These are phyloP conservation scores for Pichia cactophila DNA, from an alignment of 1,139 yeast species.

Conservation along the genomic window DNA sequence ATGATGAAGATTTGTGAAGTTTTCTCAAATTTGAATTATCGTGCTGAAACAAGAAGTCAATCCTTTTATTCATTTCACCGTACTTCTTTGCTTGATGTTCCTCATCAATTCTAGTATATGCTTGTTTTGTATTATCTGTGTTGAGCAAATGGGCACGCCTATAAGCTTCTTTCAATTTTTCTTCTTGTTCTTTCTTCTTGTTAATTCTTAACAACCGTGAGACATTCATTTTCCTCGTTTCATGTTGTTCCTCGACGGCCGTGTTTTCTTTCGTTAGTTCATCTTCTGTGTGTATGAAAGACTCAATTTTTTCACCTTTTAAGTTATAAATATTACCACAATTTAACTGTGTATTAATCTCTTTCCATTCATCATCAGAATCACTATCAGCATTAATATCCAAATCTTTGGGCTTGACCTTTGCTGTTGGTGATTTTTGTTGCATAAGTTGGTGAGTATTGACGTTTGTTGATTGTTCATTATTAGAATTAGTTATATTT, in stretches of 20 bases:
- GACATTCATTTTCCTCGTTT: constrained; percentile 15
- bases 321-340: constrained; percentile 43
- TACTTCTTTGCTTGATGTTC: constrained; percentile 82
- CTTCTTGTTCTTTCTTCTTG: constrained; percentile 9
- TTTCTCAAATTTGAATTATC: constrained; percentile 26
- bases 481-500: constrained; percentile 3
- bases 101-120: constrained; percentile 84
- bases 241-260: constrained; percentile 5
- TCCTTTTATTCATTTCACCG: constrained; percentile 64
- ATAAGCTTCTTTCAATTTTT: constrained; percentile 7
- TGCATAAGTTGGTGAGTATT: too few relatives aligned
- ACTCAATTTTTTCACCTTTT: constrained; percentile 41
- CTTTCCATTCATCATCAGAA: constrained; percentile 39
- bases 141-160: constrained; percentile 13
- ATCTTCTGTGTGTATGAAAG: constrained; percentile 23
- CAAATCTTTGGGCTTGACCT: constrained; percentile 7
- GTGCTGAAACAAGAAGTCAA: constrained; percentile 68
- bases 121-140: constrained; percentile 28
- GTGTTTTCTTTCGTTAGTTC: constrained; percentile 12
- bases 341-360: constrained; percentile 45
- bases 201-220: constrained; percentile 41
- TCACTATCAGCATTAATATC: constrained; percentile 14
- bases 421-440: not conserved
- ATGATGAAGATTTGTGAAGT: constrained; percentile 18
- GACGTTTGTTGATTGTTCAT: not conserved